A percentile compares a stretch with the other conserved stretches of the same genome.
Evolutionary conservation across 2,329 filamentous ascomycete species (phyloP).

Genomic region (Metarhizium brunneum): DNA sequence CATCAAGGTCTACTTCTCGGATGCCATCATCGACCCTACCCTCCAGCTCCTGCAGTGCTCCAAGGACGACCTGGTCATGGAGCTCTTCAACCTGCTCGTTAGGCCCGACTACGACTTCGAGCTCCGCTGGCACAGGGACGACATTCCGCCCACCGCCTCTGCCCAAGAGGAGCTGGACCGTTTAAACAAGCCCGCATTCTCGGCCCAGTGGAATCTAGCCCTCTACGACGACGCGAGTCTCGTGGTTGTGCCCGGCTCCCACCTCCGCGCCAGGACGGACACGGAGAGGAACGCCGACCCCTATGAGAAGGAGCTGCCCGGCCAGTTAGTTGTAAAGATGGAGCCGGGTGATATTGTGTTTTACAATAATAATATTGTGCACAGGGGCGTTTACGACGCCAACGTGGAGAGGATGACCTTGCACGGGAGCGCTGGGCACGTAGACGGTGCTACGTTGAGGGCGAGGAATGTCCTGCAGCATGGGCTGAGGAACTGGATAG

Average conservation of each 20-base stretch:
- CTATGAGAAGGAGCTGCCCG: slow-evolving; percentile 50
- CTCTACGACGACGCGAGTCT: slow-evolving; percentile 65
- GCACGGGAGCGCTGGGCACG: slow-evolving; percentile 61
- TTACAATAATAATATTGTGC: slow-evolving; percentile 83
- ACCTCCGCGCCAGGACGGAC: slow-evolving; percentile 60
- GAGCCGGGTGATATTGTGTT: slow-evolving; percentile 72
- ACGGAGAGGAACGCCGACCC: slow-evolving; percentile 58
- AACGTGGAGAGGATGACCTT: slow-evolving; percentile 56
- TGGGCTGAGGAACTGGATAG: slow-evolving; percentile 59
- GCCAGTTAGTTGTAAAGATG: slow-evolving; percentile 57
- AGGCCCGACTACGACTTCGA: slow-evolving; percentile 61
- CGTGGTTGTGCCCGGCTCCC: slow-evolving; percentile 68
- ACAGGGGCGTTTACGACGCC: slow-evolving; percentile 55
- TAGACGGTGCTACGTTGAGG: slow-evolving; percentile 40
- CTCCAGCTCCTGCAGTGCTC: slow-evolving; percentile 48
- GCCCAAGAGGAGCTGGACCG: slow-evolving; percentile 56
- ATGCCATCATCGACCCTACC: slow-evolving; percentile 51
- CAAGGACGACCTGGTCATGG: slow-evolving; percentile 66
- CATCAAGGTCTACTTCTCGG: slow-evolving; percentile 61
- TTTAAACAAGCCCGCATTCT: slow-evolving; percentile 52
- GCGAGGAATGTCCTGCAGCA: slow-evolving; percentile 69
- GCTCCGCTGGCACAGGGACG: slow-evolving; percentile 77
- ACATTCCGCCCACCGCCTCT: slow-evolving; percentile 56
- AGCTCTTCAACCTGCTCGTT: slow-evolving; percentile 81
- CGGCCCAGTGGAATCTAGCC: slow-evolving; percentile 81